Evolutionary conservation across 1,139 yeast genomes (phyloP), one percentile per base, ranked within the genome.

Genomic region (Sugiyamaella castrensis): DNA sequence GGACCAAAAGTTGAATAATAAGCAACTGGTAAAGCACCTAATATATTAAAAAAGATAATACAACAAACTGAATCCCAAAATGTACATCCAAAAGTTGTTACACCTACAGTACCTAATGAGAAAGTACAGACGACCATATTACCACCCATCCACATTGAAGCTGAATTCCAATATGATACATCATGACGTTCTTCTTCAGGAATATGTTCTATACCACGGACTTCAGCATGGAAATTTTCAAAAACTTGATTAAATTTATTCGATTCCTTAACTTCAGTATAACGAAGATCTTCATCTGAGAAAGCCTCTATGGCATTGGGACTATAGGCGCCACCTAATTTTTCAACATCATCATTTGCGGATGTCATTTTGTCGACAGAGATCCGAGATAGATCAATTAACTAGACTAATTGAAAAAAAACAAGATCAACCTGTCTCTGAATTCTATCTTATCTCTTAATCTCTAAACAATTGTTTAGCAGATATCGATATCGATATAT

Each of bases 111-210:
- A 65, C 97, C 97, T 45, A 88, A 72, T 2, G 95, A 75, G 61
- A 79, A 83, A 24, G 96, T 80, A 19, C 96, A 89, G 64, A 89
- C 80, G 51, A 88, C 96, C 77, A 87, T 73, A 69, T 89, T 89
- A 33, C 95, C 96, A 27, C 94, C 84, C 62, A 86, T 76, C 97
- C 97, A 89, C 95, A 89, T 87, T 49, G 91, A 76, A 37, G 91
- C 89, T 27, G 94, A 87, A 58, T 76, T 79, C 72, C 80, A 72
- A 49, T 84, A 64, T 31, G 87, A 80, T 45, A 69, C 72, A 50
- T 83, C 88, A 41, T 76, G 73, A 57, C 81, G 79, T 64, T 83
- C 87, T 47, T 79, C 84, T 52, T 81, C 87, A 24, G 86, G 82
- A 48, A 84, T 77, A 38, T 78, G 66, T 59, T 82, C 88, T 54